A percentile compares a stretch with the other conserved stretches of the same genome.
Evolutionary conservation across 1,139 yeast genomes (phyloP).

Genomic region (Kodamaea suecica): DNA sequence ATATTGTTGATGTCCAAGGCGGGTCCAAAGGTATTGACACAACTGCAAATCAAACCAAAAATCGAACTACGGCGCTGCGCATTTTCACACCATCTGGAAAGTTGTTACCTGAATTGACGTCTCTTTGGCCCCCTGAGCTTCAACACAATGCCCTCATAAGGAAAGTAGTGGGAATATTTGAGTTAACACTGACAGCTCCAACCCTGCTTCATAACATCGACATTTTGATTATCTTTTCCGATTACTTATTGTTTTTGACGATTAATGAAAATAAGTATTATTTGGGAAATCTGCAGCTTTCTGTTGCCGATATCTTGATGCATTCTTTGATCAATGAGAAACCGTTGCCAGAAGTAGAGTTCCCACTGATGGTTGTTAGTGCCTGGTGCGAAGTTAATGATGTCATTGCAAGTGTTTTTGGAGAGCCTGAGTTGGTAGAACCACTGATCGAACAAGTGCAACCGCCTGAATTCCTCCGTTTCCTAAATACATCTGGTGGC

Average conservation of each 20-base stretch:
- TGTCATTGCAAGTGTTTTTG: slow-evolving; percentile 45
- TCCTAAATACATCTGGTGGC: slow-evolving; percentile 26
- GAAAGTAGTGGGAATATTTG: slow-evolving; percentile 80
- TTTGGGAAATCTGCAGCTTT: slow-evolving; percentile 43
- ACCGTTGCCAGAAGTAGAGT: slow-evolving; percentile 54
- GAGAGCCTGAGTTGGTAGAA: slow-evolving; percentile 10
- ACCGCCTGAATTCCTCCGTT: slow-evolving; percentile 18
- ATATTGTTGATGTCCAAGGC: too few species aligned
- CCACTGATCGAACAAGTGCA: neutral
- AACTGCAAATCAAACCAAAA: slow-evolving; percentile 32
- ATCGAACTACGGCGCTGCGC: slow-evolving; percentile 34
- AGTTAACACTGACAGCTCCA: slow-evolving; percentile 35
- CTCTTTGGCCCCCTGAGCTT: slow-evolving; percentile 81
- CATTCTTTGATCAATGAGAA: slow-evolving; percentile 85
- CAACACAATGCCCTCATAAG: slow-evolving; percentile 88
- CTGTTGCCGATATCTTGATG: slow-evolving; percentile 78
- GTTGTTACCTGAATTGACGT: slow-evolving; percentile 76
- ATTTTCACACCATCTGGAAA: slow-evolving; percentile 92
- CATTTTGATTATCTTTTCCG: slow-evolving; percentile 70
- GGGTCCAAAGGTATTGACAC: slow-evolving; percentile 6
- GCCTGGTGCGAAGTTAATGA: slow-evolving; percentile 68
- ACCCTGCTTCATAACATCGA: slow-evolving; percentile 36
- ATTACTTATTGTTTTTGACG: slow-evolving; percentile 63
- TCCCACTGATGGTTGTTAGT: slow-evolving; percentile 68
- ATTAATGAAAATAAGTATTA: slow-evolving; percentile 43